Base-by-base conservation (phyloP, 1,139 yeast genomes). In the Zhuliangozyma parablackwelliae region DNA sequence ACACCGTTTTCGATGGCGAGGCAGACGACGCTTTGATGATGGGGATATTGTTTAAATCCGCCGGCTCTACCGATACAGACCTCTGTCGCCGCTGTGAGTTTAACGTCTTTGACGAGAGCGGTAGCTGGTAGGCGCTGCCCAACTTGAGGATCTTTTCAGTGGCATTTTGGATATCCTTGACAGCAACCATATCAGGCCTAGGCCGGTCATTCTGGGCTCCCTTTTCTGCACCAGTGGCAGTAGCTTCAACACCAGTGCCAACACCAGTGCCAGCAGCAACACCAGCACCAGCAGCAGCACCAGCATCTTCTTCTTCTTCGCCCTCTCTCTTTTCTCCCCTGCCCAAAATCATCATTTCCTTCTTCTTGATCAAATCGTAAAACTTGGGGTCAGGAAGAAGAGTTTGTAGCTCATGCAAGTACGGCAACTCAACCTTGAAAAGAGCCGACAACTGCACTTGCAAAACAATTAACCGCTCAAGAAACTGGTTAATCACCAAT, bases 101-200 rank as follows among this genome's bases (percentile, higher is more conserved):
- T 29, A 66, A 54, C 1, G 75, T 68, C 36, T 65, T 66, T 8
- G 73, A 67, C 3, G 73, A 66, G 24, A 66, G 50, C 1, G 75
- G 75, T 9, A 70, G 52, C 36, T 60, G 61, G 21, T 66, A 63
- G 1, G 54, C 54, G 32, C 59, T 61, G 2, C 72, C 72, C 20
- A 65, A 46, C 39, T 63, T 67, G 13, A 65, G 59, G 3, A 69
- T 54, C 36, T 59, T 57, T 38, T 60, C 69, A 5, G 46, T 37
- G 7, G 44, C 45, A 13, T 42, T 41, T 6, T 24, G 29, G n/a
- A 42, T 35, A 7, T 45, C 49, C 33, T 41, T 43, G 2, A 39
- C 42, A 1, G 28, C 35, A 2, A 23, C 24, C 7, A 7, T 3
- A 23, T 6, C 24, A 16, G 16, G 9, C 28, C 16, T 6, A 16